These are phyloP conservation scores for Cordyceps fumosorosea DNA, from an alignment of 2,329 filamentous ascomycete species.

Conservation along the genomic window DNA sequence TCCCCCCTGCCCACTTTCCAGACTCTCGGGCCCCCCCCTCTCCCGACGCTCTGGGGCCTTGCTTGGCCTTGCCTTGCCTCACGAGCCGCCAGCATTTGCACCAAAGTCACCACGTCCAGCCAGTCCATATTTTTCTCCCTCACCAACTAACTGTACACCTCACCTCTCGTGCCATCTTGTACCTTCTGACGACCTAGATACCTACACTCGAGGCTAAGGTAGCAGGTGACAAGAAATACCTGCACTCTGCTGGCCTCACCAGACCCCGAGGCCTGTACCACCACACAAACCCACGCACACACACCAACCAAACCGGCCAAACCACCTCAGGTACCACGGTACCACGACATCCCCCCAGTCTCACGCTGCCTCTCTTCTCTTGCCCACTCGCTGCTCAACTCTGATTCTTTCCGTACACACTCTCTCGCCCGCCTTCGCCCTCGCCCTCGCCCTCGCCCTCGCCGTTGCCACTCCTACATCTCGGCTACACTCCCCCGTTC, in stretches of 20 bases:
- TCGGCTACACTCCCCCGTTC: not conserved
- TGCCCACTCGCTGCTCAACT: not conserved
- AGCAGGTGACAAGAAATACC: not conserved
- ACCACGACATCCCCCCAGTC: slow-evolving; percentile 1
- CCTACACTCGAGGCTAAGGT: not conserved
- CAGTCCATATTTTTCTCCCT: not conserved
- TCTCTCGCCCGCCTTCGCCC: not conserved
- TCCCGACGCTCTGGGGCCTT: slow-evolving; percentile 1
- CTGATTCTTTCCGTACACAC: not conserved
- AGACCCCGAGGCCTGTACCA: slow-evolving; percentile 3
- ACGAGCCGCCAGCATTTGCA: not conserved
- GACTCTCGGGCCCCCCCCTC: slow-evolving; percentile 12
- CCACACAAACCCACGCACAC: not conserved
- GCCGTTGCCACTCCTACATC: not conserved
- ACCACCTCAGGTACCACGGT: slow-evolving; percentile 3
- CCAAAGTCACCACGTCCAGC: not conserved
- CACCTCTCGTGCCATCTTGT: not conserved
- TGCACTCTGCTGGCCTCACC: not conserved
- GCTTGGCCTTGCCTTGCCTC: not conserved
- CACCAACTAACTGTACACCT: not conserved
- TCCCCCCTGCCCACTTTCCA: slow-evolving; percentile 10
- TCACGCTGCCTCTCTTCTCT: slow-evolving; percentile 7
- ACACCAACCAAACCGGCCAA: not conserved
- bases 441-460: not conserved
- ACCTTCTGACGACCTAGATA: not conserved